A percentile compares a stretch with the other conserved stretches of the same genome.
Conservation (phyloP, 148 eudicot species). For the Drosera capensis region DNA sequence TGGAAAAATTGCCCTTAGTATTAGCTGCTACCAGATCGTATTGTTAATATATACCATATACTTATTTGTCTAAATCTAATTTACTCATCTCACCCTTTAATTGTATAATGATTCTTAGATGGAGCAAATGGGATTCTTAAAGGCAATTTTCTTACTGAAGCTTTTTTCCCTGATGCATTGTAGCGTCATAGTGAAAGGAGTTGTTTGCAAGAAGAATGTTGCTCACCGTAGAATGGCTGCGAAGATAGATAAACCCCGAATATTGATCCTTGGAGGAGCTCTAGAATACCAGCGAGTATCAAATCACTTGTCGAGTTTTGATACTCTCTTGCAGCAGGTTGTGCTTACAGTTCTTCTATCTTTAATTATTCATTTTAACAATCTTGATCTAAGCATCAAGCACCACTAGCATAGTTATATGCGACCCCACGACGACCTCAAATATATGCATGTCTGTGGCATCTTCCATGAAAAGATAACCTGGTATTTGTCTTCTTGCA, state of each 20-base stretch:
- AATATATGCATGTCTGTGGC: neutral
- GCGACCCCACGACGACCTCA: too few relatives aligned
- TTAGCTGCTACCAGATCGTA: too few relatives aligned
- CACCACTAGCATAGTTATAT: too few relatives aligned
- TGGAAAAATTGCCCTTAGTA: too few relatives aligned
- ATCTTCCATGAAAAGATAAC: too few relatives aligned
- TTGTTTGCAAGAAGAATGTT: constrained; percentile 95
- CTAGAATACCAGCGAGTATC: constrained; percentile 94
- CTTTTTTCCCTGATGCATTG: constrained; percentile 6
- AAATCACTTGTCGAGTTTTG: constrained; percentile 72
- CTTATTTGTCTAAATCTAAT: too few relatives aligned
- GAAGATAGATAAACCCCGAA: constrained; percentile 66
- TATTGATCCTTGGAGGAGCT: constrained; percentile 92
- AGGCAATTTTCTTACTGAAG: constrained; percentile 6
- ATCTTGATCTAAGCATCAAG: too few relatives aligned
- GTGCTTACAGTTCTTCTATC: constrained; percentile 2
- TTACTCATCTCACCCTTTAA: too few relatives aligned
- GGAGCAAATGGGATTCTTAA: neutral
- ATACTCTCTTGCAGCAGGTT: constrained; percentile 94
- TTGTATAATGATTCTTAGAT: neutral
- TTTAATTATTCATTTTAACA: too few relatives aligned
- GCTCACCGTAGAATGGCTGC: constrained; percentile 89
- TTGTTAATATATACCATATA: too few relatives aligned
- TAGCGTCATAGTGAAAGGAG: constrained; percentile 76
- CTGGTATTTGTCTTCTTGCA: constrained; percentile 8